phyloP scores from a whole-genome alignment of 257 asterid species.

The Capsicum chinense region DNA sequence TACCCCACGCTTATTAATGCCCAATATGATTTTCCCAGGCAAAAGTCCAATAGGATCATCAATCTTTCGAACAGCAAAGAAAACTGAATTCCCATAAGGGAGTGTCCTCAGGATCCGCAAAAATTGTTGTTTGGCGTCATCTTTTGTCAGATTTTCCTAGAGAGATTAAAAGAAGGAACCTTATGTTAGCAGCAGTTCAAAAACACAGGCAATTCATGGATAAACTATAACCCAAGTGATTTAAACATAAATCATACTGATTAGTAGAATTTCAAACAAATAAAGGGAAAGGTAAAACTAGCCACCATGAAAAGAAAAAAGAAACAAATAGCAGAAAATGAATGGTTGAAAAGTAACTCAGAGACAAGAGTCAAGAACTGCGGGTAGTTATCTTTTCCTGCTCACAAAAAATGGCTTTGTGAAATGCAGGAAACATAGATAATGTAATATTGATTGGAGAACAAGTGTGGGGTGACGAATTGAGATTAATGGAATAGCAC shows the following conservation, averaged over 20 bases:
- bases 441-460: not conserved
- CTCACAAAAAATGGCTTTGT: not conserved
- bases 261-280: not conserved
- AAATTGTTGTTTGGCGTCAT: constrained; percentile 96
- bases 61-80: constrained; percentile 95
- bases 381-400: not conserved
- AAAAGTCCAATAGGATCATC: constrained; percentile 98
- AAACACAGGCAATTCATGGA: not conserved
- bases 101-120: constrained; percentile 88
- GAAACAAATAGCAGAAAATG: constrained; percentile 11
- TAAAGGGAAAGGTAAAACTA: too few relatives aligned
- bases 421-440: constrained; percentile 19
- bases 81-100: constrained; percentile 99
- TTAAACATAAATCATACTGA: not conserved
- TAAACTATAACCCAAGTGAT: not conserved
- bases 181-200: not conserved
- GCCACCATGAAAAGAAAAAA: not conserved
- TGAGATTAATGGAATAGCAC: not conserved
- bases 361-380: not conserved
- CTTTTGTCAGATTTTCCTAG: constrained; percentile 91
- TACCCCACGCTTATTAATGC: constrained; percentile 99
- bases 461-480: not conserved
- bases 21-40: constrained; percentile 89
- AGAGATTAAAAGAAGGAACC: constrained; percentile 30
- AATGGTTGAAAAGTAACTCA: not conserved